Evolutionary conservation across 768 basidiomycete species (phyloP), one percentile per base, ranked within the genome.

Genomic region (Russula sp.): DNA sequence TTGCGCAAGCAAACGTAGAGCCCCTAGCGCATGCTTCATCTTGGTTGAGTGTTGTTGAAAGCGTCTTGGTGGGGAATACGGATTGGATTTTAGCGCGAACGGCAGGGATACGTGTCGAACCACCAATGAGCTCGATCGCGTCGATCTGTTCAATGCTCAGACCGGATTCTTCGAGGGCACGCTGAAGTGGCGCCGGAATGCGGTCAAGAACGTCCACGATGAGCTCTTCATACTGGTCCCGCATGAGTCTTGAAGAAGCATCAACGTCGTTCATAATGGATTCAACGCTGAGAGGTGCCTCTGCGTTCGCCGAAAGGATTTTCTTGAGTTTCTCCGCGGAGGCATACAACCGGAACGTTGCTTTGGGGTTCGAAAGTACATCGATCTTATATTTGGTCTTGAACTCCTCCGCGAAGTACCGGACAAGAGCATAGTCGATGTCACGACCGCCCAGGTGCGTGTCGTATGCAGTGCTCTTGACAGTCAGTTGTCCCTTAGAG

Each of bases 311-410:
- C 14, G 94, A 97, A 20, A 98, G 83, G 14, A 98, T 81, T 79
- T 98, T 98, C 82, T 98, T 98, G 73, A 98, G 83, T 74, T 88
- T 87, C 80, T 99, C 97, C 74, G 94, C 94, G 22, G 90, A 87
- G 18, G 88, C 88, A 28, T 81, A 72, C 62, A 99, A 86, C 68
- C 96, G 87, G 91, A 98, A 98, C 53, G 80, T 82, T 36, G 94
- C 97, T 76, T 98, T 98, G 69, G 93, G 90, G 77, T 82, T 94
- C 68, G 83, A 84, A 72, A 93, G 75, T 70, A 98, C 94, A 75
- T 98, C 95, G 73, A 98, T 93, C 78, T 94, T 97, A 86, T 98
- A 98, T 75, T 97, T 98, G n/a, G 77, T 74, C 78, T 94, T 89
- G 87, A 98, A 98, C 76, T 98, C 90, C 32, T 83, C 76, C 10